These are phyloP conservation scores for Zygotorulaspora sp. DNA, from an alignment of 805 yeast species.

Conservation along the genomic window DNA sequence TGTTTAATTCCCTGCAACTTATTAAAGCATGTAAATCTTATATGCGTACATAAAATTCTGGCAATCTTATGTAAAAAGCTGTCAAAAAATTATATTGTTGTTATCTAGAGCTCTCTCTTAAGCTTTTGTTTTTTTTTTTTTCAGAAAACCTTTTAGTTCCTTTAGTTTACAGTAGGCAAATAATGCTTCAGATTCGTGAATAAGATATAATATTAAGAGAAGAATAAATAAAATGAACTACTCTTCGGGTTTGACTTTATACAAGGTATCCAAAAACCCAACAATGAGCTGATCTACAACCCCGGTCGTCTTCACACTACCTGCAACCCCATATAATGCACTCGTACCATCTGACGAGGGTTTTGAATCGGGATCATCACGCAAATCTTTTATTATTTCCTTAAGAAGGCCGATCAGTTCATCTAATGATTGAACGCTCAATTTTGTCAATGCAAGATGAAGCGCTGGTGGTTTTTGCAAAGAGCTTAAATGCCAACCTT, in stretches of 20 bases:
- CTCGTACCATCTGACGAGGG: conserved; percentile 61
- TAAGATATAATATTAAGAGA: too few relatives aligned
- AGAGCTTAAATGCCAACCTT: conserved; percentile 79
- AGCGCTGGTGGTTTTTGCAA: conserved; percentile 88
- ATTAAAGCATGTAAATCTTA: too few relatives aligned
- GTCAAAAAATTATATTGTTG: neutral
- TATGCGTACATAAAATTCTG: too few relatives aligned
- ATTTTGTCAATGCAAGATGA: conserved; percentile 81
- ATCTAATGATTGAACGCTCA: conserved; percentile 58
- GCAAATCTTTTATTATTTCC: conserved; percentile 41
- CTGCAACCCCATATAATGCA: conserved; percentile 93
- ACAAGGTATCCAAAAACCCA: conserved; percentile 77
- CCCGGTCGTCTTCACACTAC: conserved; percentile 77
- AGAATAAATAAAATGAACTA: neutral
- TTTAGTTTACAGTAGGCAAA: too few relatives aligned
- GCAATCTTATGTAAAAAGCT: too few relatives aligned
- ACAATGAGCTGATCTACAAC: conserved; percentile 76
- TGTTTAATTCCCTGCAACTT: too few relatives aligned
- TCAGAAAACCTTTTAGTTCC: too few relatives aligned
- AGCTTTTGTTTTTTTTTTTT: neutral
- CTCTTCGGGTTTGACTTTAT: conserved; percentile 42
- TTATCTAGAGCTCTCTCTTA: neutral
- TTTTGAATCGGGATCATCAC: conserved; percentile 26
- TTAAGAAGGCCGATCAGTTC: conserved; percentile 53
- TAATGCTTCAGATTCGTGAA: too few relatives aligned